Evolutionary conservation across 2,329 filamentous ascomycete species (phyloP).

Genomic region (Aspergillus fructus): DNA sequence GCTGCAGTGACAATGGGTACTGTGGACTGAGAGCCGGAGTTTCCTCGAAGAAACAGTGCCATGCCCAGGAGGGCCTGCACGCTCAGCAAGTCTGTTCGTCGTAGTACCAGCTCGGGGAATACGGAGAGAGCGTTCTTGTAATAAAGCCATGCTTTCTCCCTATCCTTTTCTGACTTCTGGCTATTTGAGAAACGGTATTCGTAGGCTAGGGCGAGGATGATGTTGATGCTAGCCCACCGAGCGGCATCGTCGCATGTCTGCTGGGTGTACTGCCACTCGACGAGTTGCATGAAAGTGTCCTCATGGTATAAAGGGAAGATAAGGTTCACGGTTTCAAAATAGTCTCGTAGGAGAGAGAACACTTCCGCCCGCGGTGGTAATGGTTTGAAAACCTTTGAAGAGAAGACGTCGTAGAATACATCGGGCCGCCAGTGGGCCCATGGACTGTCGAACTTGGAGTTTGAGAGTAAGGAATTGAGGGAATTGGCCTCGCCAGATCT

Average conservation of each 20-base stretch:
- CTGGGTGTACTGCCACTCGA: conserved; percentile 86
- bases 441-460: conserved; percentile 80
- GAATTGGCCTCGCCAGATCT: conserved; percentile 93
- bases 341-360: conserved; percentile 80
- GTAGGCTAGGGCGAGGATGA: conserved; percentile 83
- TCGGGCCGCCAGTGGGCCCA: conserved; percentile 97
- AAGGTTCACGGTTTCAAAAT: conserved; percentile 95
- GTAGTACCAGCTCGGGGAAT: conserved; percentile 84
- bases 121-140: conserved; percentile 94
- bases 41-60: conserved; percentile 89
- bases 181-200: conserved; percentile 89
- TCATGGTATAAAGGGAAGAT: conserved; percentile 96
- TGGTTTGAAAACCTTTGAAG: conserved; percentile 74
- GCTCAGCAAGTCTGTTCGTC: conserved; percentile 87
- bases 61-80: conserved; percentile 91
- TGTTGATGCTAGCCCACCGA: conserved; percentile 95
- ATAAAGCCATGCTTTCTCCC: conserved; percentile 87
- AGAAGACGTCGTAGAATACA: conserved; percentile 87
- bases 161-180: conserved; percentile 79
- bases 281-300: conserved; percentile 92
- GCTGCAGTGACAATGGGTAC: conserved; percentile 86
- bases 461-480: conserved; percentile 79
- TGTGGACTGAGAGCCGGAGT: conserved; percentile 86
- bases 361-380: conserved; percentile 83
- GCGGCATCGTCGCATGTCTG: conserved; percentile 91